These are phyloP conservation scores for Hordeum vulgare DNA, from an alignment of 176 grass and related monocot species.

Conservation along the genomic window MorexV3_pseudomolecules_assembly NC_058520.1:536785094-536785593, in stretches of 20 bases:
- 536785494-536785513: no score
- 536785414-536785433: neutral
- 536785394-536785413: neutral
- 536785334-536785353: conserved; percentile 33
- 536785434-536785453: no score
- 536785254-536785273: neutral
- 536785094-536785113: neutral
- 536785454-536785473: neutral
- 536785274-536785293: conserved; percentile 89
- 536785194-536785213: no score
- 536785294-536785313: conserved; percentile 99
- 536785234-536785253: neutral
- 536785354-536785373: neutral
- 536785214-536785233: neutral
- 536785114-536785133: neutral
- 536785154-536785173: neutral
- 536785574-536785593: conserved; percentile 32
- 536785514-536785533: no score
- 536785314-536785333: conserved; percentile 99
- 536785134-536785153: neutral
- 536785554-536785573: no score
- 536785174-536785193: no score
- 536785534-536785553: no score
- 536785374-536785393: neutral
- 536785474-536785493: no score